Percentiles rank a stretch among this genome's conserved stretches.
These are phyloP conservation scores for Helicocarpus griseus DNA, from an alignment of 2,329 filamentous ascomycete species.

Conservation along the genomic window DNA sequence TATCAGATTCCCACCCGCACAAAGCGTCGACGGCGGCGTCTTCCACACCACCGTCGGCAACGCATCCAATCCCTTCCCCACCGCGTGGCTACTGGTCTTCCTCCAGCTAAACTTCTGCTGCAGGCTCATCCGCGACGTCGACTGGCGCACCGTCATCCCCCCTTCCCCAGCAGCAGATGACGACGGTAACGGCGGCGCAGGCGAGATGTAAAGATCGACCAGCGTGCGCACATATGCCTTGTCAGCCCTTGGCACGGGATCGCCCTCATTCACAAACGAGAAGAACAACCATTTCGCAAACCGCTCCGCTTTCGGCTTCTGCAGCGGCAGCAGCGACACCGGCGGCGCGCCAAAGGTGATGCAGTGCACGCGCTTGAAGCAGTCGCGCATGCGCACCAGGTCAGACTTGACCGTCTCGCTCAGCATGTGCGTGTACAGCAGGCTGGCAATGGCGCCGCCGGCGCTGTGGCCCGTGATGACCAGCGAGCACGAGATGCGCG, in stretches of 20 bases:
- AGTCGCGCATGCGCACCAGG: conserved; percentile 57
- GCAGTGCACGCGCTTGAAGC: conserved; percentile 73
- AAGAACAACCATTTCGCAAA: conserved; percentile 63
- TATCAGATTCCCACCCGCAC: conserved; percentile 60
- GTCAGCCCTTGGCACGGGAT: conserved; percentile 69
- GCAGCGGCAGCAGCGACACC: conserved; percentile 59
- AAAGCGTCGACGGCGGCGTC: conserved; percentile 56
- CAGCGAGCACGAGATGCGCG: conserved; percentile 56
- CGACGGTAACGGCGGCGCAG: conserved; percentile 37
- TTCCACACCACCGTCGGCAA: conserved; percentile 44
- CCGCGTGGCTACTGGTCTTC: conserved; percentile 11
- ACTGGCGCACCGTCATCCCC: not conserved
- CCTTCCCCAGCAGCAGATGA: not conserved
- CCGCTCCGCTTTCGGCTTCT: conserved; percentile 43
- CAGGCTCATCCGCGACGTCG: not conserved
- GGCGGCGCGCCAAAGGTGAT: conserved; percentile 79
- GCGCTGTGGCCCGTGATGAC: conserved; percentile 81
- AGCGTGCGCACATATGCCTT: conserved; percentile 64
- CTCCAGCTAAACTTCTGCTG: not conserved
- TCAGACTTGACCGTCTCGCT: conserved; percentile 51
- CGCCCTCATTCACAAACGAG: conserved; percentile 76
- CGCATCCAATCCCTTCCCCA: not conserved
- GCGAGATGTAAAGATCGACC: conserved; percentile 58
- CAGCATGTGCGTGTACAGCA: conserved; percentile 78
- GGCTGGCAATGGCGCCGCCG: conserved; percentile 69